phyloP scores from a whole-genome alignment of 2,329 filamentous ascomycete species.

The Xylaria sp. region DNA sequence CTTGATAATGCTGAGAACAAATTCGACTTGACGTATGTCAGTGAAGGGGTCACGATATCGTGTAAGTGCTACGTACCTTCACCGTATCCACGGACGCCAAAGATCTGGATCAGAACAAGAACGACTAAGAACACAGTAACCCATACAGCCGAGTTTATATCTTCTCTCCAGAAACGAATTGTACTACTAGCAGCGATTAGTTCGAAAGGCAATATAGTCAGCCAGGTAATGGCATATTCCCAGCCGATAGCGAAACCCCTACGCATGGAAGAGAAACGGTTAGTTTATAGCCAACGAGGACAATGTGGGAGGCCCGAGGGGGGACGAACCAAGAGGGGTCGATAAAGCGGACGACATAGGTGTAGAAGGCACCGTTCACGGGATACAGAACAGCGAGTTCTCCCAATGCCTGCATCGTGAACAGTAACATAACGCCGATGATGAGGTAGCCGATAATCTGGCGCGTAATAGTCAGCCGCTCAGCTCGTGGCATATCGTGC shows the following conservation, averaged over 20 bases:
- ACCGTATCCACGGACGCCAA: constrained; percentile 62
- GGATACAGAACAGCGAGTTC: constrained; percentile 66
- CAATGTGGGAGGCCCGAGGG: background rate
- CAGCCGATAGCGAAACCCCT: constrained; percentile 60
- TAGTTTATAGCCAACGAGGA: background rate
- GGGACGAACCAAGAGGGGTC: constrained; percentile 58
- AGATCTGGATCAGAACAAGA: constrained; percentile 58
- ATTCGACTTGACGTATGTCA: constrained; percentile 54
- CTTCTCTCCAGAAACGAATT: constrained; percentile 58
- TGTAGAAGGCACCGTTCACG: constrained; percentile 66
- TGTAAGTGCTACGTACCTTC: constrained; percentile 45
- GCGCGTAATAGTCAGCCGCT: constrained; percentile 11
- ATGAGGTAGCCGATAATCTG: constrained; percentile 57
- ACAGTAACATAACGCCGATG: constrained; percentile 63
- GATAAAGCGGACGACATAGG: constrained; percentile 65
- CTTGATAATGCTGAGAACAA: constrained; percentile 62
- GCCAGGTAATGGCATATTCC: constrained; percentile 57
- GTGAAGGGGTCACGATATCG: constrained; percentile 28
- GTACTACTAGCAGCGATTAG: constrained; percentile 60
- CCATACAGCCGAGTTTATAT: constrained; percentile 60
- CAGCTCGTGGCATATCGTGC: background rate
- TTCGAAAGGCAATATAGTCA: constrained; percentile 59
- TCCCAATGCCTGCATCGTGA: constrained; percentile 64
- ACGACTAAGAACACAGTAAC: constrained; percentile 60
- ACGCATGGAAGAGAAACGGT: background rate